Percentiles rank a stretch among this genome's conserved stretches.
These are phyloP conservation scores for Fusarium tjaetaba DNA, from an alignment of 2,329 filamentous ascomycete genomes.

Conservation along the genomic window DNA sequence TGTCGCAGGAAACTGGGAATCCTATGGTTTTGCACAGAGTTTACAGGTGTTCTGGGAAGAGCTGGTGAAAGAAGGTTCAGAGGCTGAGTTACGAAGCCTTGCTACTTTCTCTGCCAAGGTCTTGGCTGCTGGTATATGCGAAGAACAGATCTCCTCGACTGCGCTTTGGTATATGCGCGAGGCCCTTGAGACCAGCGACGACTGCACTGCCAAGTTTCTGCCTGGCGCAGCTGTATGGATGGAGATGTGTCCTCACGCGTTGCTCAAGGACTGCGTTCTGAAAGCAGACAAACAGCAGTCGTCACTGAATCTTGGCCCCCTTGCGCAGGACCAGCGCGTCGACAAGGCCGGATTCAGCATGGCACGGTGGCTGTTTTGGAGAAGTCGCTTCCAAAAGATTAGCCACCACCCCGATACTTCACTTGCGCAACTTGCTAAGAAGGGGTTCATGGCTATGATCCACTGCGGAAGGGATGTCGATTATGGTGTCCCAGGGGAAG, in stretches of 20 bases:
- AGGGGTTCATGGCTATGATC: not conserved
- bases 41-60: constrained; percentile 1
- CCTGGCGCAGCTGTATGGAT: constrained; percentile 1
- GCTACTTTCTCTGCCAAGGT: constrained; percentile 7
- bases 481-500: not conserved
- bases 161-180: constrained; percentile 1
- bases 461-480: not conserved
- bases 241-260: not conserved
- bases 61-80: not conserved
- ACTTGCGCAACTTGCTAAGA: not conserved
- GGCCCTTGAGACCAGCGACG: not conserved
- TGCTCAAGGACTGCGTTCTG: not conserved
- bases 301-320: not conserved
- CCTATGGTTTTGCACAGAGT: not conserved
- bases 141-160: not conserved
- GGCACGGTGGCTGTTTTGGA: not conserved
- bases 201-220: not conserved
- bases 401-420: not conserved
- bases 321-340: not conserved
- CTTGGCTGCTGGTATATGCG: not conserved
- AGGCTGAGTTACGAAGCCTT: not conserved
- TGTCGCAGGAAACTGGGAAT: not conserved
- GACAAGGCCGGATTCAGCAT: not conserved
- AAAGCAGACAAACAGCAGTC: too few species aligned
- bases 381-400: not conserved